Evolutionary conservation across 2,329 filamentous ascomycete genomes (phyloP), one percentile per base, ranked within the genome.

Genomic region (Coleophoma eucalyptorum): DNA sequence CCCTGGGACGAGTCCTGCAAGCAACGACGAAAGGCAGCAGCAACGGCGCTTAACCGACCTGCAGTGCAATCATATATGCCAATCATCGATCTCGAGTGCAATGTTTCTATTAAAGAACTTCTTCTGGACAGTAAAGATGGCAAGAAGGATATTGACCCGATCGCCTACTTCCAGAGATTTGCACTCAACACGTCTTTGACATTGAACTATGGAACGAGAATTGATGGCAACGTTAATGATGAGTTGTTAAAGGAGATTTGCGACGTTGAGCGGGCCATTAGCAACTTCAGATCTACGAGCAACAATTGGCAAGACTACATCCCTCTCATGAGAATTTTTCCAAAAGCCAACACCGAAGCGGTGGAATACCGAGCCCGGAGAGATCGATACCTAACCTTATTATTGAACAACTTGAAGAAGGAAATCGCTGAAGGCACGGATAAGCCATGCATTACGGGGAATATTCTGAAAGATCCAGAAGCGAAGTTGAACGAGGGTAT

Each of bases 251-350:
- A 80, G 18, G 89, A 93, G 63, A 91, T 94, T 51, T 82, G 84
- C 0, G 75, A 84, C 43, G 88, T 93, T 3, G 89, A 93, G 66
- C 78, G 87, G 31, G 84, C 83, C 5, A 83, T 94, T 20, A 86
- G 84, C 48, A 89, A 89, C 59, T 87, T 92, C 63, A 74, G 89
- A 44, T 87, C 82, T 21, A 93, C 88, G 0, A 89, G 85, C 60
- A 90, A 91, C 63, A 93, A 93, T 65, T 89, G 87, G 82, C 86
- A 90, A 62, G 89, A 94, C 62, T 93, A 93, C 58, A 81, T 94
- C n/a, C 88, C 89, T 0, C 61, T 92, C 5, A 65, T 94, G 53
- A 77, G 89, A 26, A 66, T 90, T 2, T 77, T 81, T 57, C 78
- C 83, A 2, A 80, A 75, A 32, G 77, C 77, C 55, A 90, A 82